phyloP scores from a whole-genome alignment of 257 asterid species.

The Ehretia macrophylla region DNA sequence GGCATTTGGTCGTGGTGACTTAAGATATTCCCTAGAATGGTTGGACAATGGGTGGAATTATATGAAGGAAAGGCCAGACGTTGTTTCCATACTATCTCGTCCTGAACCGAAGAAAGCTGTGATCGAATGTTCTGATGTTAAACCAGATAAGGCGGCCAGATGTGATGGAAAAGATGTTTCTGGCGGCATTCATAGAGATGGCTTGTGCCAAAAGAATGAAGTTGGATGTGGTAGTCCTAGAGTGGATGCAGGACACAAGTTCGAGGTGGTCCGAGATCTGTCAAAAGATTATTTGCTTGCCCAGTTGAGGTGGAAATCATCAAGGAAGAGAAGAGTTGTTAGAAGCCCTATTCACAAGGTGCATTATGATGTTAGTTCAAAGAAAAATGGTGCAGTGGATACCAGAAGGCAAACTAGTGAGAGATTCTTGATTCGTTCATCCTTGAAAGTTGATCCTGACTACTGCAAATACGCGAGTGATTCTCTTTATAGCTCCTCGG shows the following conservation, averaged over 20 bases:
- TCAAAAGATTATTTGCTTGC: constrained; percentile 43
- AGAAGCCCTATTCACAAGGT: constrained; percentile 47
- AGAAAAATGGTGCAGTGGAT: constrained; percentile 16
- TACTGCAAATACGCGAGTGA: constrained; percentile 56
- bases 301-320: constrained; percentile 55
- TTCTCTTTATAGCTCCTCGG: constrained; percentile 42
- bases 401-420: constrained; percentile 20
- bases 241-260: neutral
- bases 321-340: constrained; percentile 54
- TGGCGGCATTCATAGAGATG: neutral
- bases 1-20: constrained; percentile 25
- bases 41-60: constrained; percentile 41
- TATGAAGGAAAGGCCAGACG: constrained; percentile 44
- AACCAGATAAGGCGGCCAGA: constrained; percentile 12
- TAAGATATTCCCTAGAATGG: constrained; percentile 83
- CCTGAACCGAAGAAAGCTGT: constrained; percentile 3
- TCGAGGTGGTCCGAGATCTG: constrained; percentile 34
- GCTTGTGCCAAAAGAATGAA: constrained; percentile 5
- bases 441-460: constrained; percentile 48
- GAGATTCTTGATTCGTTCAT: constrained; percentile 26
- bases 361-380: constrained; percentile 4
- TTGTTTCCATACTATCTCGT: constrained; percentile 26
- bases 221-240: neutral
- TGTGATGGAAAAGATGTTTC: neutral
- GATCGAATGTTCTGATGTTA: constrained; percentile 1